Conservation (phyloP, 2,329 filamentous ascomycete genomes). For the Nakataea oryzae region DNA sequence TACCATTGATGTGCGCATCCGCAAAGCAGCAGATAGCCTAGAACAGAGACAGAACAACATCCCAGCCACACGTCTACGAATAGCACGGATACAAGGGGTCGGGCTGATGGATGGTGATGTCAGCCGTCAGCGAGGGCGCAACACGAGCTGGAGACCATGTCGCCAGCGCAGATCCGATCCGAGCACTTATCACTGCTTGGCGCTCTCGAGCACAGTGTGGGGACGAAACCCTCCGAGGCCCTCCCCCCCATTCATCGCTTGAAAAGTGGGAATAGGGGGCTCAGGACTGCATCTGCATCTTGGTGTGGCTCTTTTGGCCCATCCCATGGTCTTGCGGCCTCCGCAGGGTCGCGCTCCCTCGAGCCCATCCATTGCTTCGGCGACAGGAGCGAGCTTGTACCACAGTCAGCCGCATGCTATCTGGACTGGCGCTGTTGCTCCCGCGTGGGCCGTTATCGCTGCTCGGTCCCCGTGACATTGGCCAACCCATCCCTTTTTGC, state of each 20-base stretch:
- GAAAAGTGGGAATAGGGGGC: neutral
- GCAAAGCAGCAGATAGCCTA: neutral
- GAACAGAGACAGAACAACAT: neutral
- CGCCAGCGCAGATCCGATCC: too few relatives aligned
- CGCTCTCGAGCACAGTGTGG: neutral
- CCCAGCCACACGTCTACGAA: neutral
- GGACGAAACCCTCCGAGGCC: neutral
- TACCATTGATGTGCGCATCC: neutral
- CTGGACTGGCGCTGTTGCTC: neutral
- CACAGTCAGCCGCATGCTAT: neutral
- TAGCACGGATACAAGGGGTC: neutral
- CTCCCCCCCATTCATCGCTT: too few relatives aligned
- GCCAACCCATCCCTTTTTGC: neutral
- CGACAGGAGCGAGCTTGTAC: neutral
- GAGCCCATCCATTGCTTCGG: neutral
- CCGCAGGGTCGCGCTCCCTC: too few relatives aligned
- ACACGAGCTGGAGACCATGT: neutral
- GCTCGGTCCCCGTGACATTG: neutral
- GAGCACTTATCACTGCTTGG: too few relatives aligned
- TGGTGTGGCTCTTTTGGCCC: neutral
- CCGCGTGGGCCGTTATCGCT: neutral
- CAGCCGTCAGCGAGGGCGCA: neutral
- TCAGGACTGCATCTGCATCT: neutral
- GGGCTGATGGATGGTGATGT: neutral
- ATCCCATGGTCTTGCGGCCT: neutral